Evolutionary conservation across 352 stramenopile genomes (phyloP).

Genomic region (Phytophthora quininea): DNA sequence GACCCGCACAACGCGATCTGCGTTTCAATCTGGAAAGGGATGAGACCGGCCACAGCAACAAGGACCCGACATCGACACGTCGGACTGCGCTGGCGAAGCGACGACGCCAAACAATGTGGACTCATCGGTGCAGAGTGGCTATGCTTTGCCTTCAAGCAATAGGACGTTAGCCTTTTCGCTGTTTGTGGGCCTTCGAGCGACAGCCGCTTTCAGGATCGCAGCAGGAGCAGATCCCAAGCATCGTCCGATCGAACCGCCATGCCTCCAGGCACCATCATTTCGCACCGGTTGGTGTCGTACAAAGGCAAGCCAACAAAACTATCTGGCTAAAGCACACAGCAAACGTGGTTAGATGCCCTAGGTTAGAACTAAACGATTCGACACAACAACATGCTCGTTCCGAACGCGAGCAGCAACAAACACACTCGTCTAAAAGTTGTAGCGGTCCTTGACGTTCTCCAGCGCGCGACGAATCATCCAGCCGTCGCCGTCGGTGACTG

Average conservation of each 20-base stretch:
- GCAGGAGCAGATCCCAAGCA: background rate
- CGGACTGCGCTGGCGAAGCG: background rate
- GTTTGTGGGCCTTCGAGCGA: background rate
- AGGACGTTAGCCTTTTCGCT: background rate
- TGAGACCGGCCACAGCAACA: background rate
- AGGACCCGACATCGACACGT: background rate
- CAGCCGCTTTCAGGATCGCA: background rate
- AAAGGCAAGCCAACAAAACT: too few relatives aligned
- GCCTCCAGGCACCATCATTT: background rate
- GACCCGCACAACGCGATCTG: background rate
- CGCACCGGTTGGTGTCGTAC: too few relatives aligned
- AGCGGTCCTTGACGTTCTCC: slow-evolving; percentile 19
- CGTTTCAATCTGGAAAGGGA: background rate
- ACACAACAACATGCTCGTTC: background rate
- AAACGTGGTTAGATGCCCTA: background rate
- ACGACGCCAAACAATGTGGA: background rate
- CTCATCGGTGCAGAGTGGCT: background rate
- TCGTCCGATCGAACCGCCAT: background rate
- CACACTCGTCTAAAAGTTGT: slow-evolving; percentile 18
- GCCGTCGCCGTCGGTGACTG: slow-evolving; percentile 27
- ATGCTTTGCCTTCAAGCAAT: background rate
- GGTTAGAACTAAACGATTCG: background rate
- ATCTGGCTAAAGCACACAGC: too few relatives aligned
- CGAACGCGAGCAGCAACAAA: background rate
- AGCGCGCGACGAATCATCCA: slow-evolving; percentile 36